These are phyloP conservation scores for Diaporthe batatas DNA, from an alignment of 2,329 filamentous ascomycete species.

Conservation along the genomic window DNA sequence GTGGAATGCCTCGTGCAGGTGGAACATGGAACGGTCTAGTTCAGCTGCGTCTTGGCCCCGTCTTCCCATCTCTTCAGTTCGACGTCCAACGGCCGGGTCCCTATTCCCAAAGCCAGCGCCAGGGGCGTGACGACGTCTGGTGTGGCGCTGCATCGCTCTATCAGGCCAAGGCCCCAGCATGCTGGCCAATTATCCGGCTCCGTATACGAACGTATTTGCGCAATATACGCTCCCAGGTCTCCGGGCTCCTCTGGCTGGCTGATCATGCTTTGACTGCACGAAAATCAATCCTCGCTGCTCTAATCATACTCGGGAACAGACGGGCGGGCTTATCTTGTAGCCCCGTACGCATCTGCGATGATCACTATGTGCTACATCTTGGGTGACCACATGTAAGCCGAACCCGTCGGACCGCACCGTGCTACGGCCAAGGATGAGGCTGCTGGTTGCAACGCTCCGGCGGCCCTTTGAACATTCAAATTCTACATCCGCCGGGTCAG, in stretches of 20 bases:
- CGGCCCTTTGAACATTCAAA: background rate
- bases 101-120: conserved; percentile 12
- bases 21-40: conserved; percentile 16
- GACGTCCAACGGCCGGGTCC: background rate
- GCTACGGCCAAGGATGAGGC: background rate
- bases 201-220: background rate
- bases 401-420: conserved; percentile 1
- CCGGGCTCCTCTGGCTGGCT: background rate
- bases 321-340: background rate
- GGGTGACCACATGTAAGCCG: background rate
- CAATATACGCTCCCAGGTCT: background rate
- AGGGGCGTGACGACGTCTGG: conserved; percentile 1
- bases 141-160: conserved; percentile 26
- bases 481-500: conserved; percentile 27
- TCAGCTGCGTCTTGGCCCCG: conserved; percentile 21
- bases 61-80: background rate
- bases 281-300: background rate
- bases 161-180: conserved; percentile 1
- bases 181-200: conserved; percentile 2
- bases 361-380: background rate
- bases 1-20: background rate
- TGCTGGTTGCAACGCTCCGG: conserved; percentile 2
- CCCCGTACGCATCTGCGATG: background rate
- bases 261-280: background rate
- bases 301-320: background rate